Base-by-base conservation (phyloP, 23 red algal genomes). In the Gracilaria domingensis region DNA sequence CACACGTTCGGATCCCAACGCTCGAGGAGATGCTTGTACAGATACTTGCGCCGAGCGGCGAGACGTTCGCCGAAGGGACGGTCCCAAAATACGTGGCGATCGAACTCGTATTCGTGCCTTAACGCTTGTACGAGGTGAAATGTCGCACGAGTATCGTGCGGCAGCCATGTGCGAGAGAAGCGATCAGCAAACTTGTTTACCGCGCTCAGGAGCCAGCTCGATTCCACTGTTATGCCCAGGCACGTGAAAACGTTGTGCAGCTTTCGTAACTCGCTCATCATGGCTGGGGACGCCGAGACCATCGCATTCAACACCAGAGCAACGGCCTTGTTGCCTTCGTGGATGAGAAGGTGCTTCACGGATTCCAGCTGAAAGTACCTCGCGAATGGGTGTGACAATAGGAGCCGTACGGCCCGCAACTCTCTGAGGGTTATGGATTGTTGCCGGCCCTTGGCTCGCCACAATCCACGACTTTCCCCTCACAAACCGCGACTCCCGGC, bases 81-180 rank as follows among this genome's bases (percentile, higher is more conserved):
- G 20, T n/a, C 28, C 67, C 67, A 73, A n/a, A 73, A 73, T 35
- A 73, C 30, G 67, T 40, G 67, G 33, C 67, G 38, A 35, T 73
- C 34, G 67, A 73, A 40, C 7, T 7, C 67, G 67, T 73, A 73
- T 73, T 73, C 33, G 34, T 24, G 33, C 67, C 18, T 12, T 44
- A 73, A 39, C 11, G 67, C 34, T 5, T 8, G 34, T 9, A 16
- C 4, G 5, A 73, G 4, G 11, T 11, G 35, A 17, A 12, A 18
- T 11, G 62, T 67, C 1, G 62, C 26, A 4, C 62, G 62, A 28
- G 33, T 17, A 8, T 67, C 21, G 2, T 73, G 67, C 1, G 38
- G 9, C 0, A 73, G 11, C 33, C 33, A 73, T 5, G 38, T 73
- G 20, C 44, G 6, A 9, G 76, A 56, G 1, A 48, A 12, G 4